Percentiles rank a stretch among this genome's conserved stretches.
phyloP scores from a whole-genome alignment of 805 yeast genomes.

The Danielia oregonensis region DNA sequence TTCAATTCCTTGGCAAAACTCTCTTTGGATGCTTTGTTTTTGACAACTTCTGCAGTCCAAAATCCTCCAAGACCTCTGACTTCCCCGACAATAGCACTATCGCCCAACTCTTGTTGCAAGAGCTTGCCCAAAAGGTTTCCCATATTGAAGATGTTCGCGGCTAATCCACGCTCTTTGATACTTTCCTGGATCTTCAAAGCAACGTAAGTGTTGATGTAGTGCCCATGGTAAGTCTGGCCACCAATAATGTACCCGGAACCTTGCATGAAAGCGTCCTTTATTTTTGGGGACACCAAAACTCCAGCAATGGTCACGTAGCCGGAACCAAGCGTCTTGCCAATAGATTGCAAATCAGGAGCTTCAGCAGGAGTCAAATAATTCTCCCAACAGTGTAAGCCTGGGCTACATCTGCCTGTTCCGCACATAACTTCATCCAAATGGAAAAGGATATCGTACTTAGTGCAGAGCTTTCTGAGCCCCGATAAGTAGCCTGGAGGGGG shows the following conservation, averaged over 20 bases:
- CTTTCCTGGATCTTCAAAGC: slow-evolving; percentile 25
- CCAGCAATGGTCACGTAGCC: slow-evolving; percentile 31
- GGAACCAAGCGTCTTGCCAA: slow-evolving; percentile 30
- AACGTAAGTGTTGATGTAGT: slow-evolving; percentile 26
- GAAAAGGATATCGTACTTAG: slow-evolving; percentile 47
- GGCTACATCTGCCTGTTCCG: slow-evolving; percentile 45
- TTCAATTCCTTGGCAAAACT: slow-evolving; percentile 36
- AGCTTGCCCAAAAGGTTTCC: slow-evolving; percentile 43
- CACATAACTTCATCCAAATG: slow-evolving; percentile 54
- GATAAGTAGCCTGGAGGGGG: slow-evolving; percentile 24
- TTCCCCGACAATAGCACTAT: slow-evolving; percentile 42
- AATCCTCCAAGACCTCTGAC: slow-evolving; percentile 62
- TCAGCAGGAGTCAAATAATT: slow-evolving; percentile 21
- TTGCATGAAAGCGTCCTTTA: slow-evolving; percentile 16
- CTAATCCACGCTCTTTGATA: slow-evolving; percentile 31
- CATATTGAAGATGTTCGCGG: slow-evolving; percentile 37
- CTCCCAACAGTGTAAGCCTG: slow-evolving; percentile 29
- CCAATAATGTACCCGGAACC: slow-evolving; percentile 22
- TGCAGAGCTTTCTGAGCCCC: slow-evolving; percentile 40
- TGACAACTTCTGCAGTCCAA: slow-evolving; percentile 53
- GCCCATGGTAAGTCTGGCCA: slow-evolving; percentile 24
- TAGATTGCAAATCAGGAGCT: slow-evolving; percentile 31
- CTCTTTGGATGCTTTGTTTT: slow-evolving; percentile 48
- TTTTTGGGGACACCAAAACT: slow-evolving; percentile 25
- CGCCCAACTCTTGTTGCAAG: slow-evolving; percentile 15